Base-by-base conservation (phyloP, 2,329 filamentous ascomycete genomes). In the Diaporthe vexans region DNA sequence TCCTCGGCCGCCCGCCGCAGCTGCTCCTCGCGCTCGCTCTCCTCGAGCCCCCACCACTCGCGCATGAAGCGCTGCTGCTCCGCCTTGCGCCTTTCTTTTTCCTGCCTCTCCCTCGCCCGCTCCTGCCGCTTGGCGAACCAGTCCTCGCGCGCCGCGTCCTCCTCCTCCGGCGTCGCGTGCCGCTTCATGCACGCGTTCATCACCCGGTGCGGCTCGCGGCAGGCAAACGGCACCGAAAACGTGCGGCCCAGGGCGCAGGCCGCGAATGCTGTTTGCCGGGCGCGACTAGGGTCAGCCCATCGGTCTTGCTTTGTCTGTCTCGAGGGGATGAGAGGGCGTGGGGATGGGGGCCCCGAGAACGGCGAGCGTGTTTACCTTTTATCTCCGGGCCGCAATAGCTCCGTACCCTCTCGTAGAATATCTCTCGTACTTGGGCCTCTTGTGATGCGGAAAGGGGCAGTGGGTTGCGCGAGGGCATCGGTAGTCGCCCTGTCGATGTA, bases 111-210 rank as follows among this genome's bases (percentile, higher is more conserved):
- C 73, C 86, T 86, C 79, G 91, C 89, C 73, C 95, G 88, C 85
- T 95, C 91, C 78, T 94, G 87, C 69, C 94, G 89, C 77, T 90
- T 88, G 69, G 91, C 91, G 83, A 98, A 98, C 97, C 97, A 99
- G 82, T 98, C 95, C 83, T 95, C 94, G 70, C 97, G 88, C 77
- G 97, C 97, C 33, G 91, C 92, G 85, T 99, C 97, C 83, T 97
- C 90, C 82, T 97, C 94, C 72, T 90, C 91, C 77, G 92, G 94
- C 77, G 94, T 97, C 72, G 96, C 95, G 85, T 97, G 93, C 73
- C 88, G 84, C 78, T 95, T 88, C 95, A 99, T 98, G 86, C 97
- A 99, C 76, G 87, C 88, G 85, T 99, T 99, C 97, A 99, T 99
- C 48, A 89, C 88, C 76, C 93, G 91, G 80, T 95, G 93, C 81